Evolutionary conservation across 2,329 filamentous ascomycete species (phyloP), one percentile per base, ranked within the genome.

Genomic region (Alternaria sp.): DNA sequence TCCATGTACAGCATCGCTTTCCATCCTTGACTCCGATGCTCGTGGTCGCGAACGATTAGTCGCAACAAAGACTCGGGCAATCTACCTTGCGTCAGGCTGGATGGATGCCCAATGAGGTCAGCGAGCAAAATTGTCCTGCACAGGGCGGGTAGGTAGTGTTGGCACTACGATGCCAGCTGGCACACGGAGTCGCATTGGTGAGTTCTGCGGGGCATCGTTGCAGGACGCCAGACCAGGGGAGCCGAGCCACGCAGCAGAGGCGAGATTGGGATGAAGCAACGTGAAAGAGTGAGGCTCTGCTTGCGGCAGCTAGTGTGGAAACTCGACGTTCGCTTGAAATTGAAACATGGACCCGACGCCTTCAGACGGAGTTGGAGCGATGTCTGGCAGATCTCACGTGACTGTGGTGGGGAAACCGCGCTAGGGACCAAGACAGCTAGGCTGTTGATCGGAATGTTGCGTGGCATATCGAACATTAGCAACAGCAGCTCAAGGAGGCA

Each of bases 31-130:
- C 70, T 72, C 69, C 62, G 59, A 55, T 59, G 64, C 63, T 65
- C 75, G 75, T 78, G 76, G 70, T 69, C 66, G 71, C 68, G 71
- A 69, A 62, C 75, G 68, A 78, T 77, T 76, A 75, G 75, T 71
- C 66, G 70, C 68, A 66, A 62, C 68, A 70, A 69, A 73, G 69
- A 71, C 63, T 75, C 68, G 71, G 65, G 70, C 70, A 75, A 71
- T 77, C 71, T 70, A 74, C 72, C 72, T 69, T 77, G 75, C 75
- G 68, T 77, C 70, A 61, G 65, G 64, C 64, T 66, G 66, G 65
- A 63, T 52, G 42, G 62, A 51, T 52, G 57, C 64, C 67, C 75
- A 78, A 78, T 78, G 69, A 60, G 69, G 62, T 57, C 60, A 54
- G 61, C 48, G 65, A 60, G 49, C 69, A 75, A 72, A 68, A 78